Evolutionary conservation across 1,139 yeast species (phyloP).

Genomic region (Taphrina flavorubra): DNA sequence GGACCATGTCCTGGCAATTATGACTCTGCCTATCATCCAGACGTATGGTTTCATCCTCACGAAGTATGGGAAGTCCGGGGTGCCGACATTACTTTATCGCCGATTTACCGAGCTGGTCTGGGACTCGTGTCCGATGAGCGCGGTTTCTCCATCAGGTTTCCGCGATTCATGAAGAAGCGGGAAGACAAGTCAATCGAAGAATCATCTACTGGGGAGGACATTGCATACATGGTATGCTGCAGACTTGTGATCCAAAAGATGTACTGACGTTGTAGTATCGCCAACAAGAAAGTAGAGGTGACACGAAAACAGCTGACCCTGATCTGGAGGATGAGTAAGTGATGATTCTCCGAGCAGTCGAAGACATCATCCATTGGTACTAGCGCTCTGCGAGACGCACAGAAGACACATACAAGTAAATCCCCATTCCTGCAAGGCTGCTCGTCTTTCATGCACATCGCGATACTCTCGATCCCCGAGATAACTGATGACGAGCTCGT

Average conservation of each 20-base stretch:
- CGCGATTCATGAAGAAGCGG: conserved; percentile 81
- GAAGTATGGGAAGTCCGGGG: conserved; percentile 87
- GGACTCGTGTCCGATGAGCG: conserved; percentile 57
- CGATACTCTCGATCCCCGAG: conserved; percentile 36
- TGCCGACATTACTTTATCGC: conserved; percentile 92
- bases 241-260: neutral
- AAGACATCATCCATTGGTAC: neutral
- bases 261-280: conserved; percentile 22
- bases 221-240: conserved; percentile 73
- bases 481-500: conserved; percentile 36
- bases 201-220: conserved; percentile 86
- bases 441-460: conserved; percentile 10
- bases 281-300: conserved; percentile 38
- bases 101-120: conserved; percentile 80
- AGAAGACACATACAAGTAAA: conserved; percentile 28
- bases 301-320: neutral
- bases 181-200: conserved; percentile 89
- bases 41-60: conserved; percentile 89
- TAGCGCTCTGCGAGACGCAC: conserved; percentile 13
- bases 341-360: neutral
- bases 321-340: conserved; percentile 35
- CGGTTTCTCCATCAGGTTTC: conserved; percentile 90
- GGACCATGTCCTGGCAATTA: conserved; percentile 26
- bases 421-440: conserved; percentile 29
- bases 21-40: conserved; percentile 49